phyloP scores from a whole-genome alignment of 2,329 filamentous ascomycete genomes.

The Fusarium subglutinans region DNA sequence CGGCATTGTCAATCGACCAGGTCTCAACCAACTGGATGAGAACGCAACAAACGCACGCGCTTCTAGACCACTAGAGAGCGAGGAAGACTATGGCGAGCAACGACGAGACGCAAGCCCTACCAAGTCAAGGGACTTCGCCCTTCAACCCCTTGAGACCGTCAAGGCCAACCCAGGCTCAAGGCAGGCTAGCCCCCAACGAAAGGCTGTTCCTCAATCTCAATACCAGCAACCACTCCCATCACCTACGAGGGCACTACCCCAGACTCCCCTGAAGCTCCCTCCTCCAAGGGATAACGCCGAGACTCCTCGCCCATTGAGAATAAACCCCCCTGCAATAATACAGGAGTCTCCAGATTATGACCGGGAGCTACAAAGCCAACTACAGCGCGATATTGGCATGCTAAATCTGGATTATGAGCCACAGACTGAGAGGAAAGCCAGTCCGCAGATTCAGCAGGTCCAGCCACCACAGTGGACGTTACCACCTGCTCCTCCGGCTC shows the following conservation, averaged over 20 bases:
- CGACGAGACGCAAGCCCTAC: constrained; percentile 61
- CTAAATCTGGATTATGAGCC: constrained; percentile 57
- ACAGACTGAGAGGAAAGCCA: constrained; percentile 18
- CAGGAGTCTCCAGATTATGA: constrained; percentile 69
- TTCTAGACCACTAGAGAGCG: constrained; percentile 59
- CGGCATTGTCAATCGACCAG: constrained; percentile 63
- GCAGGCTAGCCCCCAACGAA: constrained; percentile 69
- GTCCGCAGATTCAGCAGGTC: constrained; percentile 18
- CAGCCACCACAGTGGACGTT: constrained; percentile 24
- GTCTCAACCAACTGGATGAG: constrained; percentile 78
- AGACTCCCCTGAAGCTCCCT: constrained; percentile 48
- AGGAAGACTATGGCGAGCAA: constrained; percentile 62
- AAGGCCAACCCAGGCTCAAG: constrained; percentile 62
- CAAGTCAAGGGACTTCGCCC: constrained; percentile 59
- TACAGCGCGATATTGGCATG: constrained; percentile 69
- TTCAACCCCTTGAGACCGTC: constrained; percentile 63
- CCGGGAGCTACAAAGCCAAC: constrained; percentile 66
- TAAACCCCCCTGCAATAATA: constrained; percentile 57
- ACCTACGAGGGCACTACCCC: constrained; percentile 68
- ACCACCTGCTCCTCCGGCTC: constrained; percentile 47
- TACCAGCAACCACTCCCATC: constrained; percentile 48
- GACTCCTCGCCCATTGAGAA: constrained; percentile 59
- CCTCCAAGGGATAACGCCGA: constrained; percentile 49
- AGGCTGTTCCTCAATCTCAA: constrained; percentile 54
- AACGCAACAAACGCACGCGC: constrained; percentile 81